Base-by-base conservation (phyloP, 345 rosid genomes). In the Citrus reticulata region DNA sequence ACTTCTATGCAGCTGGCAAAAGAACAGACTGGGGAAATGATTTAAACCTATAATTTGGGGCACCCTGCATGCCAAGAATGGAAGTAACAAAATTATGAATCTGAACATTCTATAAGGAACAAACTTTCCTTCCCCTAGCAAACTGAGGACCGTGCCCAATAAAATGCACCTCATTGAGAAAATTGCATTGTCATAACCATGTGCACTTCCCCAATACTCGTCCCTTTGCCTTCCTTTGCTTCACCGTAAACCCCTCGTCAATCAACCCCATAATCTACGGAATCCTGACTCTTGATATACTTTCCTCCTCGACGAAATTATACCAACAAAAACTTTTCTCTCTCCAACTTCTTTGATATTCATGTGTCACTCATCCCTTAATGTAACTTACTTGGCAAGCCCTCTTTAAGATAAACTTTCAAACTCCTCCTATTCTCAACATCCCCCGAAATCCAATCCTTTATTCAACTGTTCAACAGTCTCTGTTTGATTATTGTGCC, bases 111-210 rank as follows among this genome's bases (percentile, higher is more conserved):
- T 92, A 95, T 76, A 93, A 93, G 77, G 98, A 93, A 9, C 97
- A 89, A 64, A 95, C 97, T 87, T 95, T 93, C 85, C 61, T 80
- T 13, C 98, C 97, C 65, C 88, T 78, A 0, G 87, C 84, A 73
- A 95, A 93, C 87, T 82, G 87, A 72, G 98, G 99, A 79, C 97
- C 99, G 5, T 92, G 96, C 66, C 95, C 98, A 16, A 95, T 88
- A 79, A 93, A 95, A 81, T 90, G 37, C 91, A 83, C 80, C 99
- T 91, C 97, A 92, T 94, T 14, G 98, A 94, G 86, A 95, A 95
- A 78, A 93, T 16, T 3, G 90, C 90, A 79, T 92, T 93, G 77
- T 95, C 98, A 83, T 92, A 95, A 7, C 98, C 98, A 27, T 95
- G 98, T 20, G 93, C 87, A 76, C 99, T 97, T 54, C 97, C 97